These are phyloP conservation scores for Trypanosoma congolense DNA, from an alignment of 208 protist genomes.

Conservation along the genomic window DNA sequence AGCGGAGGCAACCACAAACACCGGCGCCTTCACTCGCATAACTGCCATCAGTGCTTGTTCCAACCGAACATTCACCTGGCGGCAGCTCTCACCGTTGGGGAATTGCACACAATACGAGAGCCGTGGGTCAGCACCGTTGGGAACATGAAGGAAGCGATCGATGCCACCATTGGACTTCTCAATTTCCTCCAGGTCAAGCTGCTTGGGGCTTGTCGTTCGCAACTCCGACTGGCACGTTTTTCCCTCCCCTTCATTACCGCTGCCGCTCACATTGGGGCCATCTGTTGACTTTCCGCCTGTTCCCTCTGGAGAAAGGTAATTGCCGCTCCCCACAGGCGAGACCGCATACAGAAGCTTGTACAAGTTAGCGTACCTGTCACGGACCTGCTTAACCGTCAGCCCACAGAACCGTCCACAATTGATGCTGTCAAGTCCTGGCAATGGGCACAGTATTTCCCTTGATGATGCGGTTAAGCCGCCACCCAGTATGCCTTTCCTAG, in stretches of 20 bases:
- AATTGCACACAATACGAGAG: constrained; percentile 78
- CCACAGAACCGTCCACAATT: constrained; percentile 83
- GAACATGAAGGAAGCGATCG: constrained; percentile 37
- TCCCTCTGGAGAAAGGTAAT: neutral
- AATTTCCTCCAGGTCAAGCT: constrained; percentile 15
- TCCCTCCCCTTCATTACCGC: constrained; percentile 6
- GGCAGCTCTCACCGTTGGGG: constrained; percentile 79
- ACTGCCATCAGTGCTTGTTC: constrained; percentile 83
- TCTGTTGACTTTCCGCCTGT: constrained; percentile 1
- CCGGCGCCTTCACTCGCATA: constrained; percentile 71
- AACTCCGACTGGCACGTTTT: too few species aligned
- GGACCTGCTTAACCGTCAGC: constrained; percentile 49
- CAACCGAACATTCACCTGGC: constrained; percentile 82
- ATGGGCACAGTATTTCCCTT: constrained; percentile 74
- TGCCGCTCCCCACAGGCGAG: neutral
- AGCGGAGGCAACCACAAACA: constrained; percentile 67
- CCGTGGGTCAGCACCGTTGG: constrained; percentile 39
- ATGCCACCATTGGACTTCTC: constrained; percentile 38
- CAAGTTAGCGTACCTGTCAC: constrained; percentile 53
- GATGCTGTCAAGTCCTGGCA: constrained; percentile 79
- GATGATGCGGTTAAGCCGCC: constrained; percentile 10
- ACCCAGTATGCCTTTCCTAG: constrained; percentile 11
- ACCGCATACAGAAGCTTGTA: constrained; percentile 49
- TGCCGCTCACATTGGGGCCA: neutral
- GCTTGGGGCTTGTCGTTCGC: too few species aligned